Evolutionary conservation across 345 rosid species (phyloP).

Genomic region (Gynandropsis gynandra): DNA sequence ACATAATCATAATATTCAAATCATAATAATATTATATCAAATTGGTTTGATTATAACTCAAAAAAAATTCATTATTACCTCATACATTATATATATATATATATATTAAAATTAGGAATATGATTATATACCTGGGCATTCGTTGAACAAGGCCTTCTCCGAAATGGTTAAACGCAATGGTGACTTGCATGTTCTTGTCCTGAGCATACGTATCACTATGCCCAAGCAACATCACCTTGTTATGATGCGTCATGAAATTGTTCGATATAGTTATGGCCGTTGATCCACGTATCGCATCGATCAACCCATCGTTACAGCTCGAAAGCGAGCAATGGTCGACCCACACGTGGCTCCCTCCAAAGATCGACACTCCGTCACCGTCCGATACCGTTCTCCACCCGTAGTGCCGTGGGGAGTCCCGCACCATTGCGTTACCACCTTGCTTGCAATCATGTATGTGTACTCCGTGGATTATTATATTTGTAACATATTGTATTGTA

Average conservation of each 20-base stretch:
- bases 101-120: slow-evolving; percentile 1
- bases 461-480: slow-evolving; percentile 65
- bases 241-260: slow-evolving; percentile 74
- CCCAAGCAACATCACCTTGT: slow-evolving; percentile 74
- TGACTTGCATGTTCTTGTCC: slow-evolving; percentile 83
- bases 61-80: too few relatives aligned
- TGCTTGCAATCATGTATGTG: slow-evolving; percentile 76
- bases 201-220: slow-evolving; percentile 55
- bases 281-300: slow-evolving; percentile 71
- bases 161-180: slow-evolving; percentile 80
- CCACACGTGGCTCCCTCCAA: slow-evolving; percentile 78
- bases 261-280: slow-evolving; percentile 72
- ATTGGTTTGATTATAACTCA: too few relatives aligned
- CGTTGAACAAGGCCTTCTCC: slow-evolving; percentile 86
- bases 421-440: slow-evolving; percentile 71
- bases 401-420: slow-evolving; percentile 57
- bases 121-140: too few relatives aligned
- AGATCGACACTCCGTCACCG: slow-evolving; percentile 79
- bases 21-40: too few relatives aligned
- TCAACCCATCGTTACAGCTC: slow-evolving; percentile 60
- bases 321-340: slow-evolving; percentile 73
- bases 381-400: slow-evolving; percentile 69
- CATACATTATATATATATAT: slow-evolving; percentile 10
- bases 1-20: too few relatives aligned
- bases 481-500: slow-evolving; percentile 63